These are phyloP conservation scores for Dentipellis fragilis DNA, from an alignment of 768 basidiomycete genomes.

Conservation along the genomic window DNA sequence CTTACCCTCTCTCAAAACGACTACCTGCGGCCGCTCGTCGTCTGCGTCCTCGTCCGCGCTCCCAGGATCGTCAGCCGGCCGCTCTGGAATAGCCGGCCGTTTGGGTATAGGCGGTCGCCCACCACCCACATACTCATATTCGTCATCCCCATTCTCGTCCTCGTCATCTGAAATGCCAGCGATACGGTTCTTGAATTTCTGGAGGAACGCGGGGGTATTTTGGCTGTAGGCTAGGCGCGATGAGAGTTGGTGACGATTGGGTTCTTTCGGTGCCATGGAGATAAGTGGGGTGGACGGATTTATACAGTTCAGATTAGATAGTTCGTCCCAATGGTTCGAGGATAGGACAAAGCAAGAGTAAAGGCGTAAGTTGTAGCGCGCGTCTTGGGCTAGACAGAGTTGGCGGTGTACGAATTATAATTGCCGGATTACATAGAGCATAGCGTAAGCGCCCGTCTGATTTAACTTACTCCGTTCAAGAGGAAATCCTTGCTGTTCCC, in stretches of 20 bases:
- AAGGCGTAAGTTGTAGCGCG: too few species aligned
- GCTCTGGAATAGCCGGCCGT: conserved; percentile 61
- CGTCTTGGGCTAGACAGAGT: too few species aligned
- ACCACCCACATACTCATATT: conserved; percentile 56
- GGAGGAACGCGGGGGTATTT: conserved; percentile 53
- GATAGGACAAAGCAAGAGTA: too few species aligned
- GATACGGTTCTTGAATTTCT: conserved; percentile 52
- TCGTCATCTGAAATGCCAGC: conserved; percentile 44
- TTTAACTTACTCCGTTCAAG: too few species aligned
- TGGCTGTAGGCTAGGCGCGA: conserved; percentile 57
- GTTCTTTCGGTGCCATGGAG: conserved; percentile 43
- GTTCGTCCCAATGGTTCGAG: too few species aligned
- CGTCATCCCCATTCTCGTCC: conserved; percentile 39
- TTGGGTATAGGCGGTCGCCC: conserved; percentile 67
- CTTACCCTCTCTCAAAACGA: conserved; percentile 82
- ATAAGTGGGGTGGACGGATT: background rate
- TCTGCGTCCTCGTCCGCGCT: conserved; percentile 52
- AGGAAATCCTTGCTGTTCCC: too few species aligned
- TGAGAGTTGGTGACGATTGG: conserved; percentile 61
- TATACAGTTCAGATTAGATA: too few species aligned
- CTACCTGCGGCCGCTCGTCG: conserved; percentile 83
- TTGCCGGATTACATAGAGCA: too few species aligned
- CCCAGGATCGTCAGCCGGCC: conserved; percentile 58
- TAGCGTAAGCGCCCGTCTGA: too few species aligned
- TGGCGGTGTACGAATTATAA: too few species aligned